Evolutionary conservation across 176 grass and related monocot genomes (phyloP).

Genomic region (Cocos nucifera): DNA sequence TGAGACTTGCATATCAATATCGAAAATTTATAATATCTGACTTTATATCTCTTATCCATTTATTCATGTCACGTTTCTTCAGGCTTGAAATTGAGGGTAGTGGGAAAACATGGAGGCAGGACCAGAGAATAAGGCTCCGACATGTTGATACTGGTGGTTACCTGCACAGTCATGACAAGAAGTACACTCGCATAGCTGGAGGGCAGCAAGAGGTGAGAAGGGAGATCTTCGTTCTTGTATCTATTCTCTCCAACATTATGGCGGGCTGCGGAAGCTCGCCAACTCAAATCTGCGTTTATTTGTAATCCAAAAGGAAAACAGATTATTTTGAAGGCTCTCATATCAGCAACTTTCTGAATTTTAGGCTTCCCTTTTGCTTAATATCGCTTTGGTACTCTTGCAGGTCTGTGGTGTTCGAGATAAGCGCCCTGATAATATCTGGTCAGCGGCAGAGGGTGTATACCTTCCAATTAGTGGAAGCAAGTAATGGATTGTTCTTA

Average conservation of each 20-base stretch:
- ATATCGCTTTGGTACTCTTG: neutral
- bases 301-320: too few relatives aligned
- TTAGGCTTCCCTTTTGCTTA: too few relatives aligned
- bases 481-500: conserved; percentile 23
- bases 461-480: conserved; percentile 43
- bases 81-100: conserved; percentile 66
- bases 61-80: conserved; percentile 8
- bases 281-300: too few relatives aligned
- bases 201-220: conserved; percentile 68
- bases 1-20: conserved; percentile 13
- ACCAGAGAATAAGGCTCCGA: conserved; percentile 48
- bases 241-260: too few relatives aligned
- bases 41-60: neutral
- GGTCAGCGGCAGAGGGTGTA: conserved; percentile 53
- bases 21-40: too few relatives aligned
- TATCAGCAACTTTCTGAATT: too few relatives aligned
- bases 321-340: too few relatives aligned
- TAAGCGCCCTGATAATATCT: conserved; percentile 56
- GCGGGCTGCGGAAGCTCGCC: too few relatives aligned
- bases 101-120: conserved; percentile 56
- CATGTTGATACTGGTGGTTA: conserved; percentile 73
- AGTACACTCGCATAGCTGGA: conserved; percentile 65
- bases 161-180: conserved; percentile 75
- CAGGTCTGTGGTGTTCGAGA: conserved; percentile 65
- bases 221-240: neutral